Base-by-base conservation (phyloP, 768 basidiomycete species). In the Terana coerulea region DNA sequence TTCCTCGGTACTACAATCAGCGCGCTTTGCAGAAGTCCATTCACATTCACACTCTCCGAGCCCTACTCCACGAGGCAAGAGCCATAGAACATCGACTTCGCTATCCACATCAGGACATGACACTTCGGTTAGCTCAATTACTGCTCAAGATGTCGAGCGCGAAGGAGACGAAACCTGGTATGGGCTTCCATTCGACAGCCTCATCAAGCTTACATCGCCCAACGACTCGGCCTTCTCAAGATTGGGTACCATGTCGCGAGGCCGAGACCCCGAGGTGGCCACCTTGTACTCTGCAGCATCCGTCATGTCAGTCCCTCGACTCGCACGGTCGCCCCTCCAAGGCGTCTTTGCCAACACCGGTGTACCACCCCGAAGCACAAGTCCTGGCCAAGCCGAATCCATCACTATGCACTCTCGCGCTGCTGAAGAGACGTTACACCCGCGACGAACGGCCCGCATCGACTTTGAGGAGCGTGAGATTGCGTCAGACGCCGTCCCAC, bases 241-340 rank as follows among this genome's bases (percentile, higher is more conserved):
- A 0, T 61, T 62, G 30, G 59, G 60, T 19, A 36, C 51, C 42
- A n/a, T 46, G 8, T 71, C 81, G 0, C 71, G 76, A 29, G 70
- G 72, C 11, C 75, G 76, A 17, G 91, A 92, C 65, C 75, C 86
- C 0, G 91, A 94, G 47, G 86, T 90, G 8, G 87, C 89, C 14
- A 91, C 90, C 3, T 73, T 92, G 5, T 93, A 92, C 65, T 88
- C 88, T n/a, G 88, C 88, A 0, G 88, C 88, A 5, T 89, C 86
- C 1, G 73, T 92, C 21, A 79, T 83, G 69, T 87, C 86, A 24
- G 77, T 91, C 25, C 79, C 85, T 5, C 67, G 71, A 21, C 71
- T 69, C 36, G 36, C 63, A 24, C 69, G 68, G 30, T 65, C 73
- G 15, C 68, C 74, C 1, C 60, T 72, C 28, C 65, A 64, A 39